These are phyloP conservation scores for Macrolepiota fuliginosa DNA, from an alignment of 768 basidiomycete genomes.

Conservation along the genomic window DNA sequence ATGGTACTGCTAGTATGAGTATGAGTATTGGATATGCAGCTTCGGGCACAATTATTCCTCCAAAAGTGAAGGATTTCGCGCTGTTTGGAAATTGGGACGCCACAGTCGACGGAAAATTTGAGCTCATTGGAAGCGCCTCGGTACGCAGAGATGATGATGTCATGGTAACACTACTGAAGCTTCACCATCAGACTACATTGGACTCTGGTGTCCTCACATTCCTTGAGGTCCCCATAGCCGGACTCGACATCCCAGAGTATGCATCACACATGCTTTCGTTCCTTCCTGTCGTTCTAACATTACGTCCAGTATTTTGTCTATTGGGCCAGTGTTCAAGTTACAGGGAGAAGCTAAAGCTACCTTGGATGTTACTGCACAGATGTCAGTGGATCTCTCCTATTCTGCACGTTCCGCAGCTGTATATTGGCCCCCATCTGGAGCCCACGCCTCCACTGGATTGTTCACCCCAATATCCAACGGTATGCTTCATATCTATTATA, in stretches of 20 bases:
- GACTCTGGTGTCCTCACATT: slow-evolving; percentile 38
- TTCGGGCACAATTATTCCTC: slow-evolving; percentile 11
- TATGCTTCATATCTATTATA: slow-evolving; percentile 22
- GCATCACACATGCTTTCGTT: not conserved
- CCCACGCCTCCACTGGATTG: slow-evolving; percentile 12
- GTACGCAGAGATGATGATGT: not conserved
- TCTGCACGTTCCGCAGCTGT: slow-evolving; percentile 3
- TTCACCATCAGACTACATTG: slow-evolving; percentile 4
- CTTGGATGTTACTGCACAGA: not conserved
- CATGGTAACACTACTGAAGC: too few relatives aligned
- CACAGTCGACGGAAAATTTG: not conserved
- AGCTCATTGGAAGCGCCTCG: slow-evolving; percentile 1
- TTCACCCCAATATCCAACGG: slow-evolving; percentile 39
- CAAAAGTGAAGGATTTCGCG: slow-evolving; percentile 10
- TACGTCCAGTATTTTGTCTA: slow-evolving; percentile 1
- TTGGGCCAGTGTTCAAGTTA: slow-evolving; percentile 8
- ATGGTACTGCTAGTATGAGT: not conserved
- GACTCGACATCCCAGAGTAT: slow-evolving; percentile 7
- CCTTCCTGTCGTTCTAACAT: not conserved
- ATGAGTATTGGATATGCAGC: slow-evolving; percentile 9
- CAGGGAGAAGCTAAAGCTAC: not conserved
- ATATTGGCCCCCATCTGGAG: slow-evolving; percentile 15
- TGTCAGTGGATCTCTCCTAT: slow-evolving; percentile 6
- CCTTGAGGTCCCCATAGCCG: slow-evolving; percentile 1
- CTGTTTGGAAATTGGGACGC: not conserved